Evolutionary conservation across 768 basidiomycete species (phyloP), one percentile per base, ranked within the genome.

Genomic region (Psilocybe cubensis): DNA sequence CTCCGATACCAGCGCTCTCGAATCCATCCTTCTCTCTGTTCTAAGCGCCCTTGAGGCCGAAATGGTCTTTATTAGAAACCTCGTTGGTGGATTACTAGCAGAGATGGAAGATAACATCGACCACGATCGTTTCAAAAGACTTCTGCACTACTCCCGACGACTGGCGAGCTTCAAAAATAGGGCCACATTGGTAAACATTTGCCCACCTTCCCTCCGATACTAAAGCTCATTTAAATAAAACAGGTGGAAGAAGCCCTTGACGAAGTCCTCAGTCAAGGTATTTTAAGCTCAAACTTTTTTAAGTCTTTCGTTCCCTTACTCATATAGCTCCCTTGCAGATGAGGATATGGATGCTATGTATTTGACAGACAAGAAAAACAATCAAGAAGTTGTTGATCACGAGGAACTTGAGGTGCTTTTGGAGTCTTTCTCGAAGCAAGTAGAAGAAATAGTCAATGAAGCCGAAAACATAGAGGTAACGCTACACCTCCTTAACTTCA

Each of bases 281-380:
- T 53, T 25, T 46, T 33, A 42, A 35, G n/a, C n/a, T 14, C 9
- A 17, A 18, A 23, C 29, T 25, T 55, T 11, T 31, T 21, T 18
- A 55, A 23, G 3, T 9, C 20, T 20, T 24, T 52, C 24, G 28
- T 28, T 44, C 33, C 3, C n/a, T 38, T n/a, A 24, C 11, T 41
- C 27, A 17, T 31, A 57, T 38, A 14, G 21, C 60, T 40, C 31
- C 50, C 12, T 18, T 44, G n/a, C 51, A 96, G 96, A 98, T 63
- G 96, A 97, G 70, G 96, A 98, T 70, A 71, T 98, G 67, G 87
- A 87, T 40, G 92, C 93, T 0, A 97, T 98, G 96, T 95, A 98
- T 74, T 83, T 98, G 52, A 93, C 87, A 1, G 92, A 95, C 68
- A 91, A 91, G 74, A 86, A 85, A 64, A 85, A 83, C 23, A 82